phyloP scores from a whole-genome alignment of 306 rosid species.

The Cicer chorassanicum region DNA sequence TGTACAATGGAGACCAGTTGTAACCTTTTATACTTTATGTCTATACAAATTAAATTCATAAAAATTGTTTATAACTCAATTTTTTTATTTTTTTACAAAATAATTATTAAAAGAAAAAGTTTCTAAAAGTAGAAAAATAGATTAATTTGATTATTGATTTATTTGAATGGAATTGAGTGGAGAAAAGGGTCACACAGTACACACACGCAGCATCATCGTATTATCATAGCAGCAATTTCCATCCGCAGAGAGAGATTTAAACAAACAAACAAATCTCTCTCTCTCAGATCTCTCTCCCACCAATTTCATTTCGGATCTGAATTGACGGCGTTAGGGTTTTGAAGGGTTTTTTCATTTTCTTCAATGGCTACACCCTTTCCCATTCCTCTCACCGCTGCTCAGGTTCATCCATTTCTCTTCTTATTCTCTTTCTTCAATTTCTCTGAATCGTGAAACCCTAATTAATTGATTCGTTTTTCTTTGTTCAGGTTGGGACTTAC shows the following conservation, averaged over 20 bases:
- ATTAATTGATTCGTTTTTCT: neutral
- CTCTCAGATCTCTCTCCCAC: slow-evolving; percentile 14
- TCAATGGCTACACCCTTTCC: slow-evolving; percentile 83
- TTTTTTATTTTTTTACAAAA: too few species aligned
- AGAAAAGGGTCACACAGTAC: neutral
- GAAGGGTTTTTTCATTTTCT: slow-evolving; percentile 48
- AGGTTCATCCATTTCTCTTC: slow-evolving; percentile 55
- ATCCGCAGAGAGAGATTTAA: slow-evolving; percentile 9
- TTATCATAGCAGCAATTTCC: slow-evolving; percentile 18
- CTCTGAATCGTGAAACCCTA: neutral
- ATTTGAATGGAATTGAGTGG: neutral
- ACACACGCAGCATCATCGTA: neutral
- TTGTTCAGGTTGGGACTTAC: slow-evolving; percentile 83
- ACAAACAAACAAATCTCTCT: neutral
- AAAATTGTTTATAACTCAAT: too few species aligned
- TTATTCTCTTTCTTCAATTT: neutral
- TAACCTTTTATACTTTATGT: too few species aligned
- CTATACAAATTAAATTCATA: too few species aligned
- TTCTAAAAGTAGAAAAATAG: too few species aligned
- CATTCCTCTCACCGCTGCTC: slow-evolving; percentile 83
- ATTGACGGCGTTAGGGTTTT: slow-evolving; percentile 59
- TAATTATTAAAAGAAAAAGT: too few species aligned
- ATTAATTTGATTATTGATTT: too few species aligned
- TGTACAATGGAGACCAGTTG: too few species aligned
- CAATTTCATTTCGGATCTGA: slow-evolving; percentile 51